Base-by-base conservation (phyloP, 306 rosid species). In the Ormosia emarginata region DNA sequence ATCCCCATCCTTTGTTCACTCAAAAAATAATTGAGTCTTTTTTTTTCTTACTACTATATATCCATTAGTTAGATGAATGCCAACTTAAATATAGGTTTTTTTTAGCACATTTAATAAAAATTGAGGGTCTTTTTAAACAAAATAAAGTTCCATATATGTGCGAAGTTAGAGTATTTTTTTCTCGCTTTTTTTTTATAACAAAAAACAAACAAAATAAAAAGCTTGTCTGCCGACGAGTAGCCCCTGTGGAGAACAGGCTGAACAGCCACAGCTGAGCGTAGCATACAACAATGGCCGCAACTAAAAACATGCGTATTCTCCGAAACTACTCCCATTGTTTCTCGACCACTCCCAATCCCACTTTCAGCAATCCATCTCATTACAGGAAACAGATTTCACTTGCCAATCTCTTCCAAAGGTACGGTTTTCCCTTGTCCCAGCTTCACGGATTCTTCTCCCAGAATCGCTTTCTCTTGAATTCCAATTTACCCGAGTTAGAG, bases 351-450 rank as follows among this genome's bases (percentile, higher is more conserved):
- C 13, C 52, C 81, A 61, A 24, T 24, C 24, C 55, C 17, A 49
- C 62, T 37, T 47, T 40, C 66, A 24, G 11, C 14, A 8, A 17
- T n/a, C 47, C 79, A 64, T 85, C 87, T 63, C 85, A 80, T 7
- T 90, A 82, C 90, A 83, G 94, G 68, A 88, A 90, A 62, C 87
- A 81, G 17, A 72, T 88, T 17, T 83, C 86, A 2, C 70, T 94
- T 15, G 87, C 96, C 58, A 83, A 66, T 70, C 86, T 94, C 73
- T 85, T 93, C 29, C 87, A 66, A 40, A 87, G 89, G 81, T 83
- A 79, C 30, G 98, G 98, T 8, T 88, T 94, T 69, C 92, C 94
- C 8, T 63, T 94, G 0, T 91, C 95, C 8, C 84, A 71, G 4
- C 74, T 90, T 11, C 82, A 67, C 33, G 14, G 15, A 56, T 88